Evolutionary conservation across 805 yeast genomes (phyloP).

Genomic region (Suhomyces sp.): DNA sequence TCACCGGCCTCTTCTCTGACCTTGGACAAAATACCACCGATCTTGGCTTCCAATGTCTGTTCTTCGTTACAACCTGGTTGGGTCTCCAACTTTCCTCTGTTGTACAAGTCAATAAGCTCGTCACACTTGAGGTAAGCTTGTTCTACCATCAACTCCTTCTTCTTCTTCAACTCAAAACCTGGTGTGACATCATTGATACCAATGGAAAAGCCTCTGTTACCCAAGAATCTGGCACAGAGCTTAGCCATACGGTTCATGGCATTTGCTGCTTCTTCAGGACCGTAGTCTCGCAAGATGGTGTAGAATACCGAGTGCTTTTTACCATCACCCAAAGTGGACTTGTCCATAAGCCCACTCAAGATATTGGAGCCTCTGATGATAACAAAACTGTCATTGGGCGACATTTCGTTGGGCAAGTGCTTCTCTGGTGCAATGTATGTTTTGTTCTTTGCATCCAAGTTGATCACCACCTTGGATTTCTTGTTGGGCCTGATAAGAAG

Average conservation of each 20-base stretch:
- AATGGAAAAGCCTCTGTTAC: conserved; percentile 93
- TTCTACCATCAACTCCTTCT: conserved; percentile 87
- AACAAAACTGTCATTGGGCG: conserved; percentile 94
- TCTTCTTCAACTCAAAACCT: conserved; percentile 66
- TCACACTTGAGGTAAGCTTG: conserved; percentile 89
- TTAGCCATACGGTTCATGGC: conserved; percentile 99
- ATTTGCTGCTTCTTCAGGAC: conserved; percentile 91
- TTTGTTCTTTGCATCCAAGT: conserved; percentile 91
- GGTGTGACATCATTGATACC: conserved; percentile 98
- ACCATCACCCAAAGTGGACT: conserved; percentile 95
- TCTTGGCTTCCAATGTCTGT: conserved; percentile 95
- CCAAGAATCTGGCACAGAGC: conserved; percentile 90
- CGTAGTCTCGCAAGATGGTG: conserved; percentile 91
- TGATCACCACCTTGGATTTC: conserved; percentile 74
- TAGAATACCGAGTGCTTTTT: conserved; percentile 95
- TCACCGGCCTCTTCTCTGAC: conserved; percentile 99
- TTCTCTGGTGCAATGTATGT: conserved; percentile 74
- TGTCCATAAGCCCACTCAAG: conserved; percentile 94
- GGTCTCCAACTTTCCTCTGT: conserved; percentile 87
- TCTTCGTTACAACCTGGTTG: conserved; percentile 99
- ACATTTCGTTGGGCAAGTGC: conserved; percentile 86
- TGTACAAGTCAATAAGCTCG: conserved; percentile 74
- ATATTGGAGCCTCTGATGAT: conserved; percentile 86
- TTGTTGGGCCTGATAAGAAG: conserved; percentile 81
- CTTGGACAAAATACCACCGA: conserved; percentile 92